phyloP scores from a whole-genome alignment of 106 monocot genomes.

The Amphibolis antarctica region DNA sequence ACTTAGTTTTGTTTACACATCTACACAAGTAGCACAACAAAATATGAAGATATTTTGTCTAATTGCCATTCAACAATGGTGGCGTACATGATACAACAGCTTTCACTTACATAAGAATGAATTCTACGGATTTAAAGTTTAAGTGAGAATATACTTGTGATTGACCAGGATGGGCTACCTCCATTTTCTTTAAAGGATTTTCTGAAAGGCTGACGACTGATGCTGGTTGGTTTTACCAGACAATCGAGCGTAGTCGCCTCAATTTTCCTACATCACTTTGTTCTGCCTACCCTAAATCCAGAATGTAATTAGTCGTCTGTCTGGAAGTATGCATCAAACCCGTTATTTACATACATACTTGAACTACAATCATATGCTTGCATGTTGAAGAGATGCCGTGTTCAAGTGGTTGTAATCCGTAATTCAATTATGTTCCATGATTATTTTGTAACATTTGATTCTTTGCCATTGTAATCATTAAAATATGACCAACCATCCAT shows the following conservation, averaged over 20 bases:
- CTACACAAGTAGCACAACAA: too few species aligned
- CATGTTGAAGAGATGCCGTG: too few species aligned
- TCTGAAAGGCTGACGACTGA: conserved; percentile 33
- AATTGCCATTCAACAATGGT: too few species aligned
- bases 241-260: background rate
- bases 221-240: background rate
- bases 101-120: background rate
- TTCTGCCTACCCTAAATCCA: background rate
- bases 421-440: too few species aligned
- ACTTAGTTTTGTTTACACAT: background rate
- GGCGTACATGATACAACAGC: conserved; percentile 1
- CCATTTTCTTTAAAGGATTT: conserved; percentile 64
- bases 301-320: background rate
- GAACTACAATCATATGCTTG: too few species aligned
- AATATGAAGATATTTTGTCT: too few species aligned
- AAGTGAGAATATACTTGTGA: conserved; percentile 7
- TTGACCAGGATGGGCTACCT: conserved; percentile 41
- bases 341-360: too few species aligned
- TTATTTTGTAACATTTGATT: too few species aligned
- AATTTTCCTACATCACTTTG: background rate
- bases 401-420: too few species aligned
- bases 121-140: background rate
- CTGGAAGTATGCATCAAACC: too few species aligned
- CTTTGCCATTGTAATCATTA: too few species aligned
- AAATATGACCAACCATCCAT: too few species aligned